Conservation (phyloP, 352 stramenopile species). For the Pythium phragmitis region DNA sequence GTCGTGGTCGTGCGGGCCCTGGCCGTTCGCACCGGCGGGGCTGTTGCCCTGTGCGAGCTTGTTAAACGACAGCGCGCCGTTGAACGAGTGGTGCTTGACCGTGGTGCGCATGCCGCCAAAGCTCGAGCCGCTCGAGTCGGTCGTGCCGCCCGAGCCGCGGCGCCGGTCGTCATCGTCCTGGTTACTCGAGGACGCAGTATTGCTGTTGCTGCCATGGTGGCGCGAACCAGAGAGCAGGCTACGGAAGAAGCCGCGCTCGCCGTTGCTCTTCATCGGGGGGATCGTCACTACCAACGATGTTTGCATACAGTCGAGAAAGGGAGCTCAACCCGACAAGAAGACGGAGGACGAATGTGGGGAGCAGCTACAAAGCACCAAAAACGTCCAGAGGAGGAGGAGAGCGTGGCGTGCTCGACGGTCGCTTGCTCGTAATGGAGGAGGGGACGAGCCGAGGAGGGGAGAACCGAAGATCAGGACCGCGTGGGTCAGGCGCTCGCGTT, state of each 20-base stretch:
- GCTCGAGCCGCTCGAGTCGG: conserved; percentile 19
- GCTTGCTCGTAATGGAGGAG: conserved; percentile 14
- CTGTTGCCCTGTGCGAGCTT: conserved; percentile 35
- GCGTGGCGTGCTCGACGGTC: conserved; percentile 10
- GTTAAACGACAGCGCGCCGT: conserved; percentile 61
- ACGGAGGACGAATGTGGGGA: neutral
- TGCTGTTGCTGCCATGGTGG: conserved; percentile 16
- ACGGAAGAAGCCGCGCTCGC: conserved; percentile 34
- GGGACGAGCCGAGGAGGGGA: neutral
- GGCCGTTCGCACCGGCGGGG: conserved; percentile 2
- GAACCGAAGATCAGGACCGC: neutral
- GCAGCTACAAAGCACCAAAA: neutral
- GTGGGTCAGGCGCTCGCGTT: neutral
- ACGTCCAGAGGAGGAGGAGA: neutral
- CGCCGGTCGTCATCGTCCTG: conserved; percentile 26
- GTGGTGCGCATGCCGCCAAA: conserved; percentile 24
- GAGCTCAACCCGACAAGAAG: neutral
- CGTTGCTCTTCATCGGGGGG: conserved; percentile 21
- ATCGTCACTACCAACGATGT: neutral
- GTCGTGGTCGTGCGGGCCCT: conserved; percentile 28
- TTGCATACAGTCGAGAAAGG: conserved; percentile 13
- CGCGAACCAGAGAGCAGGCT: conserved; percentile 23
- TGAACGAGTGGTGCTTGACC: conserved; percentile 69
- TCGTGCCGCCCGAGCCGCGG: conserved; percentile 21
- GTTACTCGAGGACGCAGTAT: conserved; percentile 12